Evolutionary conservation across 179 eudicot genomes (phyloP).

Genomic region (Silene vulgaris): DNA sequence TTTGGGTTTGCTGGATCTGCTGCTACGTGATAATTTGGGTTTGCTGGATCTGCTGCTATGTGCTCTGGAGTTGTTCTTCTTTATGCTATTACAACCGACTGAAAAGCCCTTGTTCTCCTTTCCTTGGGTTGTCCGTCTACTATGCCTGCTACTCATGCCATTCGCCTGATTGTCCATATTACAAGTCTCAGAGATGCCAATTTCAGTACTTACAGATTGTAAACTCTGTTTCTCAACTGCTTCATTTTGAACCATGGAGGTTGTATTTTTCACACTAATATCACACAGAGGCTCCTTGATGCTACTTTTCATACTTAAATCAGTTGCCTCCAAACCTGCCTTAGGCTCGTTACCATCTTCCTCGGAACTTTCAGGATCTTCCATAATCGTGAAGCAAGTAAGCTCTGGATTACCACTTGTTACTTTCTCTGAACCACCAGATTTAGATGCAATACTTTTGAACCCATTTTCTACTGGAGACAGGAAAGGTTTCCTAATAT

Average conservation of each 20-base stretch:
- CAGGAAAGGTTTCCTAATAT: conserved; percentile 33
- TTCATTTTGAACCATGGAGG: conserved; percentile 30
- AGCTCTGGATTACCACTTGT: conserved; percentile 63
- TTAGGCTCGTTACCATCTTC: conserved; percentile 45
- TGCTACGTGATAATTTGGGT: conserved; percentile 40
- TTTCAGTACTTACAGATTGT: conserved; percentile 39
- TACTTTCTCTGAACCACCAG: conserved; percentile 57
- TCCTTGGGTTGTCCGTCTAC: conserved; percentile 31
- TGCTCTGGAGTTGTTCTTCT: conserved; percentile 38
- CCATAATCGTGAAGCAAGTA: conserved; percentile 81
- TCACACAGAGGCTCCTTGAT: conserved; percentile 51
- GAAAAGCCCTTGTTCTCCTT: conserved; percentile 49
- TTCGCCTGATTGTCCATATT: conserved; percentile 35
- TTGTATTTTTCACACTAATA: conserved; percentile 26
- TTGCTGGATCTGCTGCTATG: conserved; percentile 43
- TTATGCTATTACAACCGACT: conserved; percentile 35
- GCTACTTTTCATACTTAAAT: conserved; percentile 2
- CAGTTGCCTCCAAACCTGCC: background rate
- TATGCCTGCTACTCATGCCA: conserved; percentile 30
- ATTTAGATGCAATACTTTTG: conserved; percentile 44
- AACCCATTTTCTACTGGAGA: conserved; percentile 59
- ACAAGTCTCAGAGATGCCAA: conserved; percentile 30
- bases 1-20: conserved; percentile 45
- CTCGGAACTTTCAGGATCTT: conserved; percentile 67
- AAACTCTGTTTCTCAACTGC: conserved; percentile 37